These are phyloP conservation scores for Backusella morwellensis DNA, from an alignment of 192 early-diverging fungal species.

Conservation along the genomic window DNA sequence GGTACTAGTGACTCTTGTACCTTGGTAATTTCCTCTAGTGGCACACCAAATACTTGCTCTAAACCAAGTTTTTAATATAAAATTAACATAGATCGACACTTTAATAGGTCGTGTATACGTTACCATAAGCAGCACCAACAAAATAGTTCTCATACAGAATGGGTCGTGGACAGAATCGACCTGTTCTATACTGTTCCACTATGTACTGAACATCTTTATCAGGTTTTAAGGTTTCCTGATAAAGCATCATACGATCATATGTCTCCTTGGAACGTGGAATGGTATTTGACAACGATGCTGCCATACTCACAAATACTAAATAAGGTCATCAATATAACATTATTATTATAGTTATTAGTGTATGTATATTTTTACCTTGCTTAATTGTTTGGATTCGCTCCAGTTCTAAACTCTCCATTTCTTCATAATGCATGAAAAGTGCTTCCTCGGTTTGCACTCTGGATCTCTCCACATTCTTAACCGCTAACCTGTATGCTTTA, in stretches of 20 bases:
- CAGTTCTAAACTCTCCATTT: conserved; percentile 46
- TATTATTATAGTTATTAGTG: background rate
- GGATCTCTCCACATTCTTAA: conserved; percentile 59
- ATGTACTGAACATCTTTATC: conserved; percentile 72
- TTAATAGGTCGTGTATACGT: background rate
- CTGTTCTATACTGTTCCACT: conserved; percentile 75
- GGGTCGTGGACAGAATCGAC: conserved; percentile 62
- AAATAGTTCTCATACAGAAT: conserved; percentile 66
- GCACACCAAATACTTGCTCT: conserved; percentile 75
- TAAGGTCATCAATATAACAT: background rate
- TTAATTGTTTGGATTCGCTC: conserved; percentile 53
- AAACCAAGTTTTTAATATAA: background rate
- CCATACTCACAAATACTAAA: conserved; percentile 49
- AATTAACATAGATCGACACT: background rate
- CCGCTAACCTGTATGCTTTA: conserved; percentile 57
- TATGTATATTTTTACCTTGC: conserved; percentile 32
- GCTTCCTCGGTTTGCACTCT: conserved; percentile 65
- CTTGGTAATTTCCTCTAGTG: conserved; percentile 64
- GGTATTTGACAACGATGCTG: conserved; percentile 49
- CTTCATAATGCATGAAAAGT: conserved; percentile 52
- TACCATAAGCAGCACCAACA: conserved; percentile 58
- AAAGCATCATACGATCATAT: conserved; percentile 56
- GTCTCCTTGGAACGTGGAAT: conserved; percentile 53
- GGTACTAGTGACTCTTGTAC: conserved; percentile 59
- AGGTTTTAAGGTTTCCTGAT: conserved; percentile 69